These are phyloP conservation scores for Pseudomonodictys pantanalensis DNA, from an alignment of 495 filamentous ascomycete genomes.

Conservation along the genomic window DNA sequence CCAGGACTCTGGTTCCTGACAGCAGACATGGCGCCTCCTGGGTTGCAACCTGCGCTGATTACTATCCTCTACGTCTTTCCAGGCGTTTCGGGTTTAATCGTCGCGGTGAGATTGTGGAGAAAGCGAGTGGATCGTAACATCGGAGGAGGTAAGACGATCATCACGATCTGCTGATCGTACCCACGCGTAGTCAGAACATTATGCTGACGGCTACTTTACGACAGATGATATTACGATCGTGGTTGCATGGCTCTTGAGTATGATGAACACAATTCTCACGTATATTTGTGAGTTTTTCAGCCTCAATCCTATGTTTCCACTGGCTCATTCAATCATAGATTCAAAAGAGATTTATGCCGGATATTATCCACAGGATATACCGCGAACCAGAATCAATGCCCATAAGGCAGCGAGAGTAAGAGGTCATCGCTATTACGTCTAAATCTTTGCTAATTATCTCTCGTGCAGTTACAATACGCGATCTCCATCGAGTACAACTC, in stretches of 20 bases:
- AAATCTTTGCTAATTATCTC: not conserved
- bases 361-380: conserved; percentile 7
- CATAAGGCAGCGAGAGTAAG: not conserved
- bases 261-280: not conserved
- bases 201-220: not conserved
- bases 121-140: conserved; percentile 4
- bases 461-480: conserved; percentile 8
- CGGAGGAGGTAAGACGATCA: conserved; percentile 5
- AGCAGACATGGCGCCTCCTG: conserved; percentile 9
- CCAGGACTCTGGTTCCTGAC: no score
- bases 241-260: conserved; percentile 2
- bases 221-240: conserved; percentile 13
- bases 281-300: conserved; percentile 5
- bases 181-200: no score
- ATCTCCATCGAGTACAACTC: conserved; percentile 10
- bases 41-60: conserved; percentile 13
- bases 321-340: not conserved
- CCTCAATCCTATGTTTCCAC: not conserved
- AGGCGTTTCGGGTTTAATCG: not conserved
- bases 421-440: not conserved
- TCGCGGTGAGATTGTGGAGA: conserved; percentile 11
- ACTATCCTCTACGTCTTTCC: conserved; percentile 1
- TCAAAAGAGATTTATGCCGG: not conserved
- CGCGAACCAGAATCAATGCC: not conserved
- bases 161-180: not conserved